Evolutionary conservation across 2,329 filamentous ascomycete species (phyloP).

Genomic region (Colletotrichum musae): DNA sequence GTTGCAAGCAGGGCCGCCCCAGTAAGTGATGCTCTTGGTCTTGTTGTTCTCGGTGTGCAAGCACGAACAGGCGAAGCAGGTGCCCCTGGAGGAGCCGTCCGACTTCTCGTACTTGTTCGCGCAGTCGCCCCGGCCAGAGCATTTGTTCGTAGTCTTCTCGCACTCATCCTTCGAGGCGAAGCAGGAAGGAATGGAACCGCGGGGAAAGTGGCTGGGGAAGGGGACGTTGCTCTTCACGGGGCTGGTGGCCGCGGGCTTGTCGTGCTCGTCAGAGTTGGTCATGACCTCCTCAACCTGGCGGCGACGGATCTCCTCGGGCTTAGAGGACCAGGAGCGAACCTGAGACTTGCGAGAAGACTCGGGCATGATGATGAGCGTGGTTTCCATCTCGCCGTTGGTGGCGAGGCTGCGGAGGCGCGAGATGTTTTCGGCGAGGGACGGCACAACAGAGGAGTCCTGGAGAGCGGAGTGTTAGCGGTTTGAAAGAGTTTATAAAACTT

Average conservation of each 20-base stretch:
- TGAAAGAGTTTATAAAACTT: neutral
- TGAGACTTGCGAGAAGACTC: constrained; percentile 56
- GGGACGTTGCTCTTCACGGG: constrained; percentile 44
- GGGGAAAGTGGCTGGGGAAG: constrained; percentile 53
- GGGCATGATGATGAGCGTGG: constrained; percentile 69
- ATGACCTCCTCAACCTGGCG: constrained; percentile 66
- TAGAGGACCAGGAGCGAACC: constrained; percentile 57
- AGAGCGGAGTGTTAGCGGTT: constrained; percentile 4
- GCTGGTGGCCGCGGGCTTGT: constrained; percentile 42
- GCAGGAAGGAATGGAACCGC: constrained; percentile 76
- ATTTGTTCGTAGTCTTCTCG: constrained; percentile 78
- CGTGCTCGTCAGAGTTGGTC: constrained; percentile 45
- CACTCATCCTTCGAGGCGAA: constrained; percentile 81
- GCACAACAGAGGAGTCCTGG: constrained; percentile 53
- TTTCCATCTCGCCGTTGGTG: constrained; percentile 66
- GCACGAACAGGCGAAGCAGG: constrained; percentile 87
- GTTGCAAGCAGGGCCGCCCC: constrained; percentile 89
- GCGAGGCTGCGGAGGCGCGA: constrained; percentile 62
- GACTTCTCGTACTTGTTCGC: constrained; percentile 72
- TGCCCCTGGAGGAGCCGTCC: constrained; percentile 56
- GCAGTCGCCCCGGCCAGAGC: constrained; percentile 87
- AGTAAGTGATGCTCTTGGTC: constrained; percentile 76
- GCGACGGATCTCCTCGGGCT: constrained; percentile 60
- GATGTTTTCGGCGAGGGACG: constrained; percentile 61
- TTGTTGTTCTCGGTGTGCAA: constrained; percentile 67